phyloP scores from a whole-genome alignment of 805 yeast genomes.

The Candida sonorensis region DNA sequence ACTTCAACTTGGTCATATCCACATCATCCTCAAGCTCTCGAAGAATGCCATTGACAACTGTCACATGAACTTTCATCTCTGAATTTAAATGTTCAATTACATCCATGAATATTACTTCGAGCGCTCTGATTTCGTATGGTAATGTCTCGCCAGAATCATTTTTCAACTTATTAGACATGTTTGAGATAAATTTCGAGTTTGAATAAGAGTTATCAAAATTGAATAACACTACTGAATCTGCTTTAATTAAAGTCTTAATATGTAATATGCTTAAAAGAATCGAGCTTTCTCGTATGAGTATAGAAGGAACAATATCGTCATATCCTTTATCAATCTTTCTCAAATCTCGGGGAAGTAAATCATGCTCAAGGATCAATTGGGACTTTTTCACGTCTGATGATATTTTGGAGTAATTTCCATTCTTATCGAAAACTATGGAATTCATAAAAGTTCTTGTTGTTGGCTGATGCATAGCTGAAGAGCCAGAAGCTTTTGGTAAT shows the following conservation, averaged over 20 bases:
- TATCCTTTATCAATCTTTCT: conserved; percentile 42
- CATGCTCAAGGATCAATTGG: conserved; percentile 38
- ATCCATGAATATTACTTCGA: conserved; percentile 79
- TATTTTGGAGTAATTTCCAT: conserved; percentile 38
- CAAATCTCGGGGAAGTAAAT: conserved; percentile 45
- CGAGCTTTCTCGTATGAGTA: conserved; percentile 39
- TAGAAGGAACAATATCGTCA: conserved; percentile 51
- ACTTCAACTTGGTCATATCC: conserved; percentile 71
- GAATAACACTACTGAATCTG: conserved; percentile 47
- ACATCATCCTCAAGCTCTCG: conserved; percentile 76
- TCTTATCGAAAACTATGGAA: conserved; percentile 42
- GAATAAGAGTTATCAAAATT: conserved; percentile 39
- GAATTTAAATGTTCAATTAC: conserved; percentile 73
- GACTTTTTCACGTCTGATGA: conserved; percentile 38
- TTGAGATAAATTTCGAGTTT: conserved; percentile 36
- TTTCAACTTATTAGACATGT: conserved; percentile 32
- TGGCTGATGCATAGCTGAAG: conserved; percentile 1
- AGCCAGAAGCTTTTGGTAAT: conserved; percentile 14
- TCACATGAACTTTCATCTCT: conserved; percentile 80
- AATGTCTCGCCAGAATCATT: conserved; percentile 32
- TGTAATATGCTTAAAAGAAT: conserved; percentile 43
- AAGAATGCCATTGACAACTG: conserved; percentile 66
- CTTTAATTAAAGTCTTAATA: conserved; percentile 44
- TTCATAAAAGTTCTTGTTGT: conserved; percentile 19
- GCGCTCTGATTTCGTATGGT: conserved; percentile 86